These are phyloP conservation scores for Phialemoniopsis sp. DNA, from an alignment of 2,329 filamentous ascomycete species.

Conservation along the genomic window DNA sequence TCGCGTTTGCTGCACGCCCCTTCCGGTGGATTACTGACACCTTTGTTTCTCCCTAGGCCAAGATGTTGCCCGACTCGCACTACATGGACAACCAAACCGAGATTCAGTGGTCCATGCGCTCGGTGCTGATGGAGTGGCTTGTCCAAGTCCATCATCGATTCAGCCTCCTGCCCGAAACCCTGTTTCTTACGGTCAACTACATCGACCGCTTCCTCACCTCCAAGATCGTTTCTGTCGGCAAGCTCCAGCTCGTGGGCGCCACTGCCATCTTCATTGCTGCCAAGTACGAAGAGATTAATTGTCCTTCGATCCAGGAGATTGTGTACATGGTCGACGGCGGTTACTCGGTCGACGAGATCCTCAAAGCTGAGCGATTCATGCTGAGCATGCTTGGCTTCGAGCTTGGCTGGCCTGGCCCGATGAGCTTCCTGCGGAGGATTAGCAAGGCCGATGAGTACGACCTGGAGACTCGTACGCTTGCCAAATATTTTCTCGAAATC, in stretches of 20 bases:
- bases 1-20: neutral
- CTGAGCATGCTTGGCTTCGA: slow-evolving; percentile 94
- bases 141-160: slow-evolving; percentile 95
- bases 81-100: slow-evolving; percentile 99
- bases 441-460: slow-evolving; percentile 99
- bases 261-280: slow-evolving; percentile 94
- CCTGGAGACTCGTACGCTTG: slow-evolving; percentile 86
- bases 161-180: slow-evolving; percentile 83
- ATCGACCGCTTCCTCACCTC: slow-evolving; percentile 93
- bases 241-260: slow-evolving; percentile 92
- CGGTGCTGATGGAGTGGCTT: slow-evolving; percentile 96
- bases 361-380: slow-evolving; percentile 98
- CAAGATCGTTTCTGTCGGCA: slow-evolving; percentile 92
- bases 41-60: slow-evolving; percentile 5
- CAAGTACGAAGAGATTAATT: slow-evolving; percentile 99
- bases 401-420: slow-evolving; percentile 95
- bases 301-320: slow-evolving; percentile 90
- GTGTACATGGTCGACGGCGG: slow-evolving; percentile 97
- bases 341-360: slow-evolving; percentile 85
- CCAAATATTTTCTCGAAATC: slow-evolving; percentile 96
- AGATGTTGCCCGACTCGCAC: slow-evolving; percentile 73
- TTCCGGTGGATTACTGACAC: neutral
- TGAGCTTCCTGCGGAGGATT: slow-evolving; percentile 95
- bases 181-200: slow-evolving; percentile 94
- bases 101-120: slow-evolving; percentile 98